Conservation (phyloP, 345 rosid genomes). For the Euphorbia tirucalli region DNA sequence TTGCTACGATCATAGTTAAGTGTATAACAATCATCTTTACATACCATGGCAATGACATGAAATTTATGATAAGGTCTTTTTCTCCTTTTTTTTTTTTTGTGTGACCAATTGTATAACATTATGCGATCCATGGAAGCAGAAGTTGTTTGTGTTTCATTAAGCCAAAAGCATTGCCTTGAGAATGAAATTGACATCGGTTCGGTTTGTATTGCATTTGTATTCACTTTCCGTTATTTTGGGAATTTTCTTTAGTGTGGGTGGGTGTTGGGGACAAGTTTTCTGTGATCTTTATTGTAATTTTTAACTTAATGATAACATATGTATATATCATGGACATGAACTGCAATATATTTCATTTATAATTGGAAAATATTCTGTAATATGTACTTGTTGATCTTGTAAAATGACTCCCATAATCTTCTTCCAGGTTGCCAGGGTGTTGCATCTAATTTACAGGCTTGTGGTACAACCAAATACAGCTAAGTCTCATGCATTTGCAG, state of each 20-base stretch:
- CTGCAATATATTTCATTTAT: not conserved
- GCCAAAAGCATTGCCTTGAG: not conserved
- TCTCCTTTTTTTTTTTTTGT: not conserved
- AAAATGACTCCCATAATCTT: conserved; percentile 21
- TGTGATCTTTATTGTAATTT: not conserved
- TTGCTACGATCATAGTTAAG: not conserved
- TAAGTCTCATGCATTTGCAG: conserved; percentile 75
- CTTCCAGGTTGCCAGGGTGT: conserved; percentile 80
- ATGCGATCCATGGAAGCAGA: too few species aligned
- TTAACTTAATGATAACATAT: conserved; percentile 5
- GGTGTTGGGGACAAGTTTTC: not conserved
- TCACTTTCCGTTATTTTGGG: not conserved
- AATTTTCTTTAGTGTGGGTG: too few species aligned
- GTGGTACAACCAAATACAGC: conserved; percentile 90
- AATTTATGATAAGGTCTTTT: too few species aligned
- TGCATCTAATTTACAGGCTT: conserved; percentile 85
- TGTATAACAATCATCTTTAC: not conserved
- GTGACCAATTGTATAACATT: not conserved
- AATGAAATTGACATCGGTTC: not conserved
- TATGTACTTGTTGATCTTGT: conserved; percentile 10
- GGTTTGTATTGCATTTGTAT: not conserved
- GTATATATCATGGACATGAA: not conserved
- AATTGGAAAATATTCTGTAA: not conserved
- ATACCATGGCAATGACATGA: not conserved
- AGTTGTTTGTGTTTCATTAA: too few species aligned